These are phyloP conservation scores for Tetragonia tetragonoides DNA, from an alignment of 148 eudicot genomes.

Conservation along the genomic window DNA sequence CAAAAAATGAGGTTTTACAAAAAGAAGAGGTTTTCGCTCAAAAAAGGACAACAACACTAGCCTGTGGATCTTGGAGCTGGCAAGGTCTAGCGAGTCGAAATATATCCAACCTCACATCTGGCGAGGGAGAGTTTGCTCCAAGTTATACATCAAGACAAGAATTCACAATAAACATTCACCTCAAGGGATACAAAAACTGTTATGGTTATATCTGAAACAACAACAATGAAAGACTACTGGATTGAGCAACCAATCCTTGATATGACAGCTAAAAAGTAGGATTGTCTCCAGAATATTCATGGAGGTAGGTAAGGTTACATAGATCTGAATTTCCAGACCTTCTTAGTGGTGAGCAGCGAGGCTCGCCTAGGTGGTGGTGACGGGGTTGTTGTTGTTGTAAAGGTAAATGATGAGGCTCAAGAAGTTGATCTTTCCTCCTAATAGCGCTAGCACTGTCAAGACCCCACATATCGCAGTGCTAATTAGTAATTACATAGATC, in stretches of 20 bases:
- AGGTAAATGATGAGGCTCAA: background rate
- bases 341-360: no score
- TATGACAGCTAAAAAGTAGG: background rate
- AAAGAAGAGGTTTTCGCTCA: background rate
- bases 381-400: background rate
- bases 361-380: no score
- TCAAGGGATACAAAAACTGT: no score
- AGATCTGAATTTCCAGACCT: no score
- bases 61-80: background rate
- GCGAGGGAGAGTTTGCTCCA: background rate
- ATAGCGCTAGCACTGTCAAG: background rate
- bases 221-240: background rate
- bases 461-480: no score
- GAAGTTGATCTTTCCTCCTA: background rate
- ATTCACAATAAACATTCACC: no score
- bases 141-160: no score
- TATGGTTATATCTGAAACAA: no score
- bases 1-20: background rate
- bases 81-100: no score
- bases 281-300: conserved; percentile 1
- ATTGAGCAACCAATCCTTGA: background rate
- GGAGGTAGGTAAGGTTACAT: background rate
- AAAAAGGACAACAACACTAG: background rate
- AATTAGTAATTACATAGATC: background rate
- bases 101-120: background rate